Conservation (phyloP, 2,329 filamentous ascomycete species). For the Grosmannia clavigera region DNA sequence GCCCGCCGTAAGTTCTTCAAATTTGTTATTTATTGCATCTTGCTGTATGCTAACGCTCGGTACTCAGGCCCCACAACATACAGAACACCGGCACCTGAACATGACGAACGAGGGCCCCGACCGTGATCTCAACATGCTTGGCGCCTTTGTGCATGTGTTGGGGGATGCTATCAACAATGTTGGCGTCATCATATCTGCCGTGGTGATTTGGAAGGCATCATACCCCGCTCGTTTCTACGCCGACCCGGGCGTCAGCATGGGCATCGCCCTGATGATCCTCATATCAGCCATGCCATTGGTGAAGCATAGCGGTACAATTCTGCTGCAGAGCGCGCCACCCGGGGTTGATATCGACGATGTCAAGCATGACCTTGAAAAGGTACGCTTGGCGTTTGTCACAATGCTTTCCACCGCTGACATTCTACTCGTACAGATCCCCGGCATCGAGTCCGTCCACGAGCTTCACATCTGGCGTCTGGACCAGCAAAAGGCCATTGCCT, state of each 20-base stretch:
- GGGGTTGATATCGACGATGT: slow-evolving; percentile 50
- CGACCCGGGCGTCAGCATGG: slow-evolving; percentile 56
- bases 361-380: slow-evolving; percentile 55
- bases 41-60: not conserved
- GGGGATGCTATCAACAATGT: slow-evolving; percentile 67
- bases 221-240: slow-evolving; percentile 53
- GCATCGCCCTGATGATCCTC: slow-evolving; percentile 62
- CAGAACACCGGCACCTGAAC: slow-evolving; percentile 35
- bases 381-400: slow-evolving; percentile 17
- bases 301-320: slow-evolving; percentile 48
- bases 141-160: slow-evolving; percentile 57
- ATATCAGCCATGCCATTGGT: slow-evolving; percentile 50
- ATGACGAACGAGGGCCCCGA: slow-evolving; percentile 21
- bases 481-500: slow-evolving; percentile 57
- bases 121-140: slow-evolving; percentile 58
- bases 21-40: not conserved
- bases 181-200: slow-evolving; percentile 57
- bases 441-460: slow-evolving; percentile 56
- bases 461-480: slow-evolving; percentile 64
- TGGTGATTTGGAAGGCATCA: slow-evolving; percentile 54
- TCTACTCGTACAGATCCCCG: slow-evolving; percentile 38
- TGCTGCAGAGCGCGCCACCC: slow-evolving; percentile 53
- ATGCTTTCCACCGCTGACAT: not conserved
- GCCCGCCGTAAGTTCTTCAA: not conserved
- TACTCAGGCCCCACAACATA: slow-evolving; percentile 20